phyloP scores from a whole-genome alignment of 495 filamentous ascomycete genomes.

The Xylaria grammica region DNA sequence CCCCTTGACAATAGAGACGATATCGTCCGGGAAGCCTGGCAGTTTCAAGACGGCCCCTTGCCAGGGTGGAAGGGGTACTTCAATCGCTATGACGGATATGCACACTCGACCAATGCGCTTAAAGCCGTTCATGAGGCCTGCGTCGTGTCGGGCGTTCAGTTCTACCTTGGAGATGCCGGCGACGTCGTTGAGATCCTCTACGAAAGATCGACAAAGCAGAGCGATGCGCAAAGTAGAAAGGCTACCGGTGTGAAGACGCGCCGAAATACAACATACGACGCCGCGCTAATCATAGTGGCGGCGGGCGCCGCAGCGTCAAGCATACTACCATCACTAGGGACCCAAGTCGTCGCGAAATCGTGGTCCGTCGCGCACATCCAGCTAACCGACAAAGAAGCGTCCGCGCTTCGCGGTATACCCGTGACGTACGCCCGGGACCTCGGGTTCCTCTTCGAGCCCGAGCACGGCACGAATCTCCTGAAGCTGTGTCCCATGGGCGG shows the following conservation, averaged over 20 bases:
- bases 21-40: slow-evolving; percentile 48
- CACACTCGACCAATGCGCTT: slow-evolving; percentile 54
- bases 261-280: slow-evolving; percentile 18
- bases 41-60: slow-evolving; percentile 49
- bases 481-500: slow-evolving; percentile 62
- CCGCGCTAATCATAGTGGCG: slow-evolving; percentile 27
- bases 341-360: slow-evolving; percentile 53
- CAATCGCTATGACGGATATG: slow-evolving; percentile 60
- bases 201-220: neutral
- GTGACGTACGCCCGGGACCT: slow-evolving; percentile 61
- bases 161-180: slow-evolving; percentile 36
- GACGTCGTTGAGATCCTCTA: slow-evolving; percentile 1
- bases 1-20: slow-evolving; percentile 42
- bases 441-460: slow-evolving; percentile 66
- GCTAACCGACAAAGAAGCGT: slow-evolving; percentile 57
- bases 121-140: slow-evolving; percentile 31
- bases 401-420: slow-evolving; percentile 56
- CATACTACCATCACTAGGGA: slow-evolving; percentile 33
- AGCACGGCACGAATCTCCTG: slow-evolving; percentile 56
- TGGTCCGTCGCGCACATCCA: slow-evolving; percentile 61
- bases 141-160: slow-evolving; percentile 37
- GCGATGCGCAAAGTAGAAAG: neutral
- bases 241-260: slow-evolving; percentile 20
- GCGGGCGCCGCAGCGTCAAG: slow-evolving; percentile 33
- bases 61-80: slow-evolving; percentile 61